Evolutionary conservation across 108 stramenopile species (phyloP).

Genomic region (Chaetoceros muelleri): DNA sequence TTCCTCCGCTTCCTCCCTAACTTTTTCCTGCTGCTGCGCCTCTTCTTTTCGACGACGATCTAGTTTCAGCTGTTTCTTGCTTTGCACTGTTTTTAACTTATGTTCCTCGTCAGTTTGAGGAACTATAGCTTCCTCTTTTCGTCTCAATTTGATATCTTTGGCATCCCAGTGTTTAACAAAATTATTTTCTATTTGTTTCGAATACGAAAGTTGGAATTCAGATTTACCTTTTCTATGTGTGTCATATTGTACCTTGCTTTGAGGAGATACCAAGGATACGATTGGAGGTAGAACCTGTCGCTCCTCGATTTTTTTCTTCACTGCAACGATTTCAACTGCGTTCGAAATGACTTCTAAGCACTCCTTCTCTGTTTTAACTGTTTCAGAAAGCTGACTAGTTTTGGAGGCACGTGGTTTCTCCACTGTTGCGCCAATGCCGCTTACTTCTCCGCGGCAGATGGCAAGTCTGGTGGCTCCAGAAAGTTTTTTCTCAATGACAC

Average conservation of each 20-base stretch:
- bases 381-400: slow-evolving; percentile 2
- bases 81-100: slow-evolving; percentile 1
- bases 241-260: slow-evolving; percentile 13
- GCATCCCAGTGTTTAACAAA: slow-evolving; percentile 2
- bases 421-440: slow-evolving; percentile 52
- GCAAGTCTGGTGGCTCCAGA: slow-evolving; percentile 65
- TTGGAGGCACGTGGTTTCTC: slow-evolving; percentile 6
- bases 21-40: not conserved
- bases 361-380: slow-evolving; percentile 13
- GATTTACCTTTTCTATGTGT: slow-evolving; percentile 14
- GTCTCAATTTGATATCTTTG: slow-evolving; percentile 13
- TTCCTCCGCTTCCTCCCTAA: slow-evolving; percentile 10
- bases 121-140: slow-evolving; percentile 6
- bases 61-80: not conserved
- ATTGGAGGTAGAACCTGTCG: too few species aligned
- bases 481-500: slow-evolving; percentile 76
- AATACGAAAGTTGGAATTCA: not conserved
- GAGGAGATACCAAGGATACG: too few species aligned
- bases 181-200: slow-evolving; percentile 9
- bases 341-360: slow-evolving; percentile 6
- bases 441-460: slow-evolving; percentile 76
- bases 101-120: slow-evolving; percentile 1
- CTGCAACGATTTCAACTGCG: slow-evolving; percentile 10
- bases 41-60: slow-evolving; percentile 1
- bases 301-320: slow-evolving; percentile 14